Evolutionary conservation across 768 basidiomycete genomes (phyloP), one percentile per base, ranked within the genome.

Genomic region (Mycena epipterygia): DNA sequence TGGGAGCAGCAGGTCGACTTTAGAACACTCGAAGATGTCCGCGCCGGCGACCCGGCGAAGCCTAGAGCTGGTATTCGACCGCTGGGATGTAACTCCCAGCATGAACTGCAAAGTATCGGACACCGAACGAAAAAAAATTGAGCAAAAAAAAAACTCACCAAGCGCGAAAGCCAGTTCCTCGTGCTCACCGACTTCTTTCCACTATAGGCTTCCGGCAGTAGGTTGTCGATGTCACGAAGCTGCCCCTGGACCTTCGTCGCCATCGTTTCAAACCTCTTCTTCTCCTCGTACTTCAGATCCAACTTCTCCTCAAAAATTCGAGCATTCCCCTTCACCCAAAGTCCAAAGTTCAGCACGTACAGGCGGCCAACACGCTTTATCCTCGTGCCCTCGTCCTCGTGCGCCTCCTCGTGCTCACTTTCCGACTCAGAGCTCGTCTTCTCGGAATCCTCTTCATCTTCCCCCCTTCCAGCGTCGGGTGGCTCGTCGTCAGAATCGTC

Each of bases 11-110:
- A 63, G 49, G 21, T 63, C 63, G 4, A 30, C 29, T 11, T 37
- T 30, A 5, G 21, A 23, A 30, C 61, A 63, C 11, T 63, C 49
- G 33, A 63, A 63, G 13, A 63, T 63, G 7, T 46, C 33, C 5
- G 61, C 48, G 3, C 61, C 61, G 25, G 61, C 61, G 12, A n/a
- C 29, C 21, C 27, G 49, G 5, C 63, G 52, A 29, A 64, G 13
- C 23, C 63, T 19, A 3, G 63, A 44, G 7, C 25, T 41, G 2
- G 39, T 64, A 35, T 64, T 64, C 2, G 39, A 30, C 5, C 39
- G 63, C 23, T 64, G 63, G 2, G 52, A 55, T 2, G 44, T 46
- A 7, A 46, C n/a, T n/a, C 44, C n/a, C 8, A 5, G 2, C 44
- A 46, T 46, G 23, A 46, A 46, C 44, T 46, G 44, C 6, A 8